Conservation (phyloP, 73 alveolate genomes). For the Blepharisma stoltei region DNA sequence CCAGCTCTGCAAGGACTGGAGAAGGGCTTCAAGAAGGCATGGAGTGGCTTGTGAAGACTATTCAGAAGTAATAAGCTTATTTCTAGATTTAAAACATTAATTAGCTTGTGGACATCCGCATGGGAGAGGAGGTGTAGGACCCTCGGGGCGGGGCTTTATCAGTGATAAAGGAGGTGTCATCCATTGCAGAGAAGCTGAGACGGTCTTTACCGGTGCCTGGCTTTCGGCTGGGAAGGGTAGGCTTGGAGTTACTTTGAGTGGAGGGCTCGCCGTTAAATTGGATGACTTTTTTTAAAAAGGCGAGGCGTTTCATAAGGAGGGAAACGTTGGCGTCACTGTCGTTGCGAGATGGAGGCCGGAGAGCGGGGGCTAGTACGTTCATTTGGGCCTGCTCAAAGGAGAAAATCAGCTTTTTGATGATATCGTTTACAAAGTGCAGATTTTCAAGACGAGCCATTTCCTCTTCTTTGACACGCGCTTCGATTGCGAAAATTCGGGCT, state of each 20-base stretch:
- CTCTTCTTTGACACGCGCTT: conserved; percentile 26
- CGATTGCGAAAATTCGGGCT: conserved; percentile 19
- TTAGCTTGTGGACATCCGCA: too few relatives aligned
- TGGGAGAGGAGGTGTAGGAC: too few relatives aligned
- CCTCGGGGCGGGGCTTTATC: too few relatives aligned
- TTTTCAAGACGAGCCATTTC: conserved; percentile 18
- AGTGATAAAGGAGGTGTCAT: too few relatives aligned
- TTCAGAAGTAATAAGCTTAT: conserved; percentile 50
- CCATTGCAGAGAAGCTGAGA: too few relatives aligned
- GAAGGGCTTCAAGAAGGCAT: conserved; percentile 96
- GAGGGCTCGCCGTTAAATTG: conserved; percentile 10
- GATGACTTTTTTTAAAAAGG: conserved; percentile 9
- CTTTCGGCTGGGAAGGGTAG: too few relatives aligned
- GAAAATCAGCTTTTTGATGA: not conserved
- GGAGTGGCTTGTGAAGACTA: conserved; percentile 91
- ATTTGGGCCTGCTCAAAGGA: conserved; percentile 27
- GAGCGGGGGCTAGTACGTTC: not conserved
- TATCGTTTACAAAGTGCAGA: conserved; percentile 3
- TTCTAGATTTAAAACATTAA: too few relatives aligned
- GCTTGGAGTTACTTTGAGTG: too few relatives aligned
- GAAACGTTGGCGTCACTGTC: not conserved
- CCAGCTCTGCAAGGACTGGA: conserved; percentile 93
- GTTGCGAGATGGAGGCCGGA: conserved; percentile 12
- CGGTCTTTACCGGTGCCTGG: too few relatives aligned
- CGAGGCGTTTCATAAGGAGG: not conserved